Evolutionary conservation across 1,284 basidiomycete species (phyloP), one percentile per base, ranked within the genome.

Genomic region (Ustilago tritici): DNA sequence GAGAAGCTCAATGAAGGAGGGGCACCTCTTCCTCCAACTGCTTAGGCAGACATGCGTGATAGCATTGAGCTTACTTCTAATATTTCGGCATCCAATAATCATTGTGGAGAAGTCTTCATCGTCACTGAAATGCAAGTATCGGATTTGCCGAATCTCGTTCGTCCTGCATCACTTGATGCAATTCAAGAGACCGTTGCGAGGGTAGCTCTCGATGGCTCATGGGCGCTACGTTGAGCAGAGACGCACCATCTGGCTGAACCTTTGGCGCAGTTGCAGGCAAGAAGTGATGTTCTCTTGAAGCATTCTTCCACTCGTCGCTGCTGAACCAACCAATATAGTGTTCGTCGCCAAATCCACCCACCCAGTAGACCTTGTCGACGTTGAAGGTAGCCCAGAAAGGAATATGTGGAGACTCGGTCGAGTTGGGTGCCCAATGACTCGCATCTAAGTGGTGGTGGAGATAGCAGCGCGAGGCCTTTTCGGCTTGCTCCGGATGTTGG

Each of bases 311-410:
- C 19, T 69, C 63, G 10, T 76, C 68, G 56, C 66, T 58, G 36
- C 59, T 65, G 54, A 86, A 66, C 76, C 78, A 75, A 28, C 84
- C 84, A 34, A 86, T 86, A 47, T 70, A 74, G 69, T 84, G 84
- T 66, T 86, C 84, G 59, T 86, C 84, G 9, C 84, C 84, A 36
- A 83, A 86, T 31, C 84, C 84, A 9, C 84, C 84, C 0, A 86
- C 79, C 57, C 78, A 79, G 61, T 84, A 85, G 9, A 81, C 73
- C 56, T 65, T 61, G 38, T 80, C 56, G 31, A 81, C 76, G 28
- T 53, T 56, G 65, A 86, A 82, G 5, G 70, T 71, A 32, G 81
- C 79, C 81, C 81, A 86, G 31, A 79, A 63, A 3, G 83, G 82
- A 2, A 71, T 43, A 56, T 86, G 84, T 4, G 84, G 84, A 10